Evolutionary conservation across 129 eudicot genomes (phyloP), one percentile per base, ranked within the genome.

Genomic region (Flaveria trinervia): DNA sequence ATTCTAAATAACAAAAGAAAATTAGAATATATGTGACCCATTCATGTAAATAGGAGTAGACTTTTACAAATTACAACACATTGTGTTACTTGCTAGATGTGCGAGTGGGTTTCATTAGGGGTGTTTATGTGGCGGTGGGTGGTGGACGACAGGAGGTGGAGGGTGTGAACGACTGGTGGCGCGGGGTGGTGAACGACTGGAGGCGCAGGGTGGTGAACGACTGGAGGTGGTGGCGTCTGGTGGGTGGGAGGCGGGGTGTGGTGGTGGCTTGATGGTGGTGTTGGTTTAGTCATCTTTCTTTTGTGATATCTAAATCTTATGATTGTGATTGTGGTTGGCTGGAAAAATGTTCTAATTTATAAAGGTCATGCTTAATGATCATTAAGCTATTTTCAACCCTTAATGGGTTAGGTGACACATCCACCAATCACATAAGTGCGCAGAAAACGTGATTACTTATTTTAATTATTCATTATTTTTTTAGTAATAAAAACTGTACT

Each of bases 121-220:
- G 69, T 77, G 81, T 28, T 77, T 69, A 46, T 77, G 76, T 33
- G 72, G 10, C 50, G 72, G 52, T 48, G 80, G 65, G 52, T 76
- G 80, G 72, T 76, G 80, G 50, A 77, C 75, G 15, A 69, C 76
- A 2, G 81, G 81, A 55, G 81, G 81, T 12, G 81, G 26, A 23
- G 75, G 57, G 56, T 68, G 49, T 68, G 75, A 26, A 77, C 81
- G 2, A 75, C 71, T 2, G 79, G 79, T 46, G 80, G 80, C 20
- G 80, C 46, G 33, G 65, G 73, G 50, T 26, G 36, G 51, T 77
- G 81, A 59, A 77, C 75, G 10, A 69, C 76, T 4, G 81, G 81
- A 43, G 81, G 81, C 7, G 81, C 26, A 23, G 81, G 70, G 57
- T 68, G 74, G 49, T 68, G 75, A 26, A 77, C 81, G n/a, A 77